Conservation (phyloP, 208 protist species). For the Trypanosoma mega region DNA sequence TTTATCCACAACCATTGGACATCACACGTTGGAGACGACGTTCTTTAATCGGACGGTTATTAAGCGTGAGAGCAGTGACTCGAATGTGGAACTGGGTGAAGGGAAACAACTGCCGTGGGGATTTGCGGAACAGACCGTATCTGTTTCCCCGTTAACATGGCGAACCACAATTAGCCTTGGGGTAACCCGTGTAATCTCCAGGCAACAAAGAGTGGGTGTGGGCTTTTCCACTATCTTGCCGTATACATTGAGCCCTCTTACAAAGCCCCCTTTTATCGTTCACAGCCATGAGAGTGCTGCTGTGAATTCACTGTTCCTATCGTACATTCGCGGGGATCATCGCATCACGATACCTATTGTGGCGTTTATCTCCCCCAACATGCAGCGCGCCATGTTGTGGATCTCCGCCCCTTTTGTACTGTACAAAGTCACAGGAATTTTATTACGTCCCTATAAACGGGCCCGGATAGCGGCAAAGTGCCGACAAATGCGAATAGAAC, state of each 20-base stretch:
- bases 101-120: no score
- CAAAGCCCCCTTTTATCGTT: constrained; percentile 45
- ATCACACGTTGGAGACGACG: no score
- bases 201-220: constrained; percentile 58
- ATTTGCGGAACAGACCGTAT: no score
- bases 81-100: no score
- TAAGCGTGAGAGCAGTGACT: no score
- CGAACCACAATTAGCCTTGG: no score
- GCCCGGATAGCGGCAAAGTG: constrained; percentile 43
- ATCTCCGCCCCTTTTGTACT: constrained; percentile 48
- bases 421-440: constrained; percentile 45
- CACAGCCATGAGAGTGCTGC: constrained; percentile 36
- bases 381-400: constrained; percentile 54
- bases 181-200: no score
- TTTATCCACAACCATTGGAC: no score
- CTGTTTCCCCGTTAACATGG: no score
- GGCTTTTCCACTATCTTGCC: constrained; percentile 56
- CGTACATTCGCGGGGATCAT: constrained; percentile 70
- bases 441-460: constrained; percentile 58
- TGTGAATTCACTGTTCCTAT: constrained; percentile 64
- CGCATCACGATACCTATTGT: constrained; percentile 72
- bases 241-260: constrained; percentile 47
- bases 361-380: constrained; percentile 50
- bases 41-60: no score
- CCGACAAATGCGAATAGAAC: constrained; percentile 42